Evolutionary conservation across 768 basidiomycete species (phyloP).

Genomic region (Termitomyces sp.): DNA sequence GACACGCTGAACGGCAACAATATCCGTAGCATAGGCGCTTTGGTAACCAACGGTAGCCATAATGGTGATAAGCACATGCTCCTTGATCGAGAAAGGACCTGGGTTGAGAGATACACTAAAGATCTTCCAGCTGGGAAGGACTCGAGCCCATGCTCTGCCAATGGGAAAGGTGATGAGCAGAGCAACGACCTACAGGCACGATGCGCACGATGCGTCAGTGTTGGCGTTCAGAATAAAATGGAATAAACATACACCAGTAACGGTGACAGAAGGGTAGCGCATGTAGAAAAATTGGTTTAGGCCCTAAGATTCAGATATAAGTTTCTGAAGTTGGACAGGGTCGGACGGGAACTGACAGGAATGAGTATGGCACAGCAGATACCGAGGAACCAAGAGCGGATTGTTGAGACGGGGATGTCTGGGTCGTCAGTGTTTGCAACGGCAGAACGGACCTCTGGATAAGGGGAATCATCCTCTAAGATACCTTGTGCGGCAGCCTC

Average conservation of each 20-base stretch:
- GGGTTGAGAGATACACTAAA: slow-evolving; percentile 53
- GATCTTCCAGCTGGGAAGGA: slow-evolving; percentile 46
- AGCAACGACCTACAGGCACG: slow-evolving; percentile 43
- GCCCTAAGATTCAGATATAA: slow-evolving; percentile 24
- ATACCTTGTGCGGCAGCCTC: slow-evolving; percentile 35
- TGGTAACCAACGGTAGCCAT: slow-evolving; percentile 33
- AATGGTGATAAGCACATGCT: slow-evolving; percentile 61
- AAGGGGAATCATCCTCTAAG: slow-evolving; percentile 61
- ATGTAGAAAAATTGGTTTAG: slow-evolving; percentile 78
- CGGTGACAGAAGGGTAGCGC: slow-evolving; percentile 62
- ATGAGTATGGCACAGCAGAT: slow-evolving; percentile 61
- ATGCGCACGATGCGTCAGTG: not conserved
- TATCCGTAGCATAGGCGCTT: slow-evolving; percentile 71
- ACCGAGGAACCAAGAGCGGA: slow-evolving; percentile 73
- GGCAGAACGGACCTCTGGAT: slow-evolving; percentile 66
- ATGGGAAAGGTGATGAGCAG: slow-evolving; percentile 66
- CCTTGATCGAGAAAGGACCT: slow-evolving; percentile 72
- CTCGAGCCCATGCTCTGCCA: slow-evolving; percentile 51
- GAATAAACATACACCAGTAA: slow-evolving; percentile 37
- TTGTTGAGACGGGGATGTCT: slow-evolving; percentile 50
- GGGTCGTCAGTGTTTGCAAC: slow-evolving; percentile 71
- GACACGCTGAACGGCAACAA: slow-evolving; percentile 70
- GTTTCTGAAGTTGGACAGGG: not conserved
- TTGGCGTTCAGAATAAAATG: not conserved
- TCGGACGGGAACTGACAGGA: slow-evolving; percentile 26